A percentile compares a stretch with the other conserved stretches of the same genome.
These are phyloP conservation scores for Pholiota molesta DNA, from an alignment of 768 basidiomycete species.

Conservation along the genomic window DNA sequence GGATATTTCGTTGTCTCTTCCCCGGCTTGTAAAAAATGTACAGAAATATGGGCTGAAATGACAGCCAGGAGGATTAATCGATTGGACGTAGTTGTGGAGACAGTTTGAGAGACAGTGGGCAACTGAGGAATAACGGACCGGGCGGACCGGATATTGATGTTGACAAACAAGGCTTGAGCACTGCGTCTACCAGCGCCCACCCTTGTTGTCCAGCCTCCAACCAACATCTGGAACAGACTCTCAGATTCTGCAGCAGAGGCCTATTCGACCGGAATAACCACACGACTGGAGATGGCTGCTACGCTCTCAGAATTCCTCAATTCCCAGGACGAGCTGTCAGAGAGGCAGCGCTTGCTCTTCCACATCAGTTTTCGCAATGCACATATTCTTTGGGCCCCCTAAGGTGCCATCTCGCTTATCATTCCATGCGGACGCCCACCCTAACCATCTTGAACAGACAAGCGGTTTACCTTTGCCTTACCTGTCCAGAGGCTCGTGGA, in stretches of 20 bases:
- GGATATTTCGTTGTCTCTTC: not conserved
- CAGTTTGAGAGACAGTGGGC: too few species aligned
- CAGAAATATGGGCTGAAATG: too few species aligned
- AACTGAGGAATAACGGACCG: not conserved
- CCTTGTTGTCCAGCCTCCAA: not conserved
- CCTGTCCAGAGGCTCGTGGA: conserved; percentile 69
- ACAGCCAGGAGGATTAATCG: too few species aligned
- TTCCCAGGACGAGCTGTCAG: conserved; percentile 52
- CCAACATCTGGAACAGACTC: not conserved
- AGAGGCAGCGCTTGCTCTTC: conserved; percentile 60
- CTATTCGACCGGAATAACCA: not conserved
- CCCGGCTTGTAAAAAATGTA: too few species aligned
- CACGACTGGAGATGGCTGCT: conserved; percentile 27
- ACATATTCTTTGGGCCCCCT: conserved; percentile 62
- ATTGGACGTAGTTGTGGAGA: too few species aligned
- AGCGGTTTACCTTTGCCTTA: conserved; percentile 80
- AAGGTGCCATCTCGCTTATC: conserved; percentile 34
- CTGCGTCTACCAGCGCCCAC: not conserved
- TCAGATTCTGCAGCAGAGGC: not conserved
- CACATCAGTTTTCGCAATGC: conserved; percentile 67
- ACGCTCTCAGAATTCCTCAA: conserved; percentile 49
- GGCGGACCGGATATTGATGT: not conserved
- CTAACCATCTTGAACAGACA: conserved; percentile 47
- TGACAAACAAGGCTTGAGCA: not conserved
- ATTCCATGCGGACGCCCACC: conserved; percentile 7